Evolutionary conservation across 345 rosid species (phyloP).

Genomic region (Linum tenue): DNA sequence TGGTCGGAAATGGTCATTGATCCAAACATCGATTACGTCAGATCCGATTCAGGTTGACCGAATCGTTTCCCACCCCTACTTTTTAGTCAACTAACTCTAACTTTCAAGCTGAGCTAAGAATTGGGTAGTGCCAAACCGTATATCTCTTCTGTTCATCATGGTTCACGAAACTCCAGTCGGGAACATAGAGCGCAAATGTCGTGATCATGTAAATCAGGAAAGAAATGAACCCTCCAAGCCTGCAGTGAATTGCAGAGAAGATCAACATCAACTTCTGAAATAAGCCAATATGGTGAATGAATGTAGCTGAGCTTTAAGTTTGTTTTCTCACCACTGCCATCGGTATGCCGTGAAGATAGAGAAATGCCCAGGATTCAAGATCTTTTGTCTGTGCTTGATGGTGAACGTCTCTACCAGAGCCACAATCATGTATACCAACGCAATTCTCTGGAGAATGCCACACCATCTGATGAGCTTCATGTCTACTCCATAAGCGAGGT

Average conservation of each 20-base stretch:
- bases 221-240: slow-evolving; percentile 47
- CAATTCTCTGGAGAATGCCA: slow-evolving; percentile 72
- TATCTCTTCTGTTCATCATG: slow-evolving; percentile 17
- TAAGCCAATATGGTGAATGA: too few relatives aligned
- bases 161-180: slow-evolving; percentile 47
- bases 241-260: slow-evolving; percentile 4
- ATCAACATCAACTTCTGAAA: not conserved
- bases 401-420: slow-evolving; percentile 48
- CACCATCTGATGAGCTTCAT: slow-evolving; percentile 55
- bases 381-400: slow-evolving; percentile 36
- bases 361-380: slow-evolving; percentile 30
- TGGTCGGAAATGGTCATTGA: too few relatives aligned
- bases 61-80: too few relatives aligned
- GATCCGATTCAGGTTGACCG: too few relatives aligned
- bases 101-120: not conserved
- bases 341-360: slow-evolving; percentile 45
- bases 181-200: slow-evolving; percentile 41
- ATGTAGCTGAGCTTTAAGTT: not conserved
- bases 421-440: slow-evolving; percentile 47
- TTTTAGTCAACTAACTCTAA: too few relatives aligned
- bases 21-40: too few relatives aligned
- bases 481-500: slow-evolving; percentile 55
- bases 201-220: slow-evolving; percentile 47
- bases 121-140: slow-evolving; percentile 16
- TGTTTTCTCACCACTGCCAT: slow-evolving; percentile 48